Conservation (phyloP, 23 red algal genomes). For the Cyanidium caldarium region DNA sequence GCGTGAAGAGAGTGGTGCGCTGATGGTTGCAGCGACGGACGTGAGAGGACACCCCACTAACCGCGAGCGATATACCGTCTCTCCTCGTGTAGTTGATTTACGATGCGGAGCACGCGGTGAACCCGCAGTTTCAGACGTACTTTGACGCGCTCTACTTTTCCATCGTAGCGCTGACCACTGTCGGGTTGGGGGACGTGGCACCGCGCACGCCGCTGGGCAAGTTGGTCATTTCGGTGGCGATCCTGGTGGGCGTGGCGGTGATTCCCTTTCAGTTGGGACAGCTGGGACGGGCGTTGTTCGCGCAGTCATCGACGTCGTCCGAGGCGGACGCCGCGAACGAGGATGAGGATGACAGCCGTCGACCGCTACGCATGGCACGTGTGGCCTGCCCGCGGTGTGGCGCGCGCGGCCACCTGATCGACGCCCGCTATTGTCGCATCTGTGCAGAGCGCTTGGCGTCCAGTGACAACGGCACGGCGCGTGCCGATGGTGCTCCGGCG, state of each 20-base stretch:
- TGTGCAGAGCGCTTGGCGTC: not conserved
- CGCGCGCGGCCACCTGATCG: not conserved
- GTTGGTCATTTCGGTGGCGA: slow-evolving; percentile 18
- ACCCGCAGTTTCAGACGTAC: slow-evolving; percentile 2
- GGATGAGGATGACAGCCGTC: not conserved
- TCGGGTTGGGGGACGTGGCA: slow-evolving; percentile 41
- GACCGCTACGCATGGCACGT: not conserved
- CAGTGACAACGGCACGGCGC: too few relatives aligned
- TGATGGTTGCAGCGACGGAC: too few relatives aligned
- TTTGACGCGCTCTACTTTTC: slow-evolving; percentile 34
- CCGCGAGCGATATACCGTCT: too few relatives aligned
- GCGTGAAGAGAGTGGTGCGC: too few relatives aligned
- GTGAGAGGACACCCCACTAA: too few relatives aligned
- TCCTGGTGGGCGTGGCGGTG: slow-evolving; percentile 22
- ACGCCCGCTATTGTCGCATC: slow-evolving; percentile 2
- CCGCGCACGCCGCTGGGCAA: slow-evolving; percentile 9
- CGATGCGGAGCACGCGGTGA: not conserved
- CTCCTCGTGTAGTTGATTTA: too few relatives aligned
- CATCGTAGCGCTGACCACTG: slow-evolving; percentile 19
- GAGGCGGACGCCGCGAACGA: not conserved
- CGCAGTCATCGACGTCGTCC: too few relatives aligned
- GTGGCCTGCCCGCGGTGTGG: not conserved
- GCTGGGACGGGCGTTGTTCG: not conserved
- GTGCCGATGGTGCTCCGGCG: too few relatives aligned
- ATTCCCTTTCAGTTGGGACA: slow-evolving; percentile 6